Evolutionary conservation across 305 asterid species (phyloP).

Genomic region (Solanum hybrid): DNA sequence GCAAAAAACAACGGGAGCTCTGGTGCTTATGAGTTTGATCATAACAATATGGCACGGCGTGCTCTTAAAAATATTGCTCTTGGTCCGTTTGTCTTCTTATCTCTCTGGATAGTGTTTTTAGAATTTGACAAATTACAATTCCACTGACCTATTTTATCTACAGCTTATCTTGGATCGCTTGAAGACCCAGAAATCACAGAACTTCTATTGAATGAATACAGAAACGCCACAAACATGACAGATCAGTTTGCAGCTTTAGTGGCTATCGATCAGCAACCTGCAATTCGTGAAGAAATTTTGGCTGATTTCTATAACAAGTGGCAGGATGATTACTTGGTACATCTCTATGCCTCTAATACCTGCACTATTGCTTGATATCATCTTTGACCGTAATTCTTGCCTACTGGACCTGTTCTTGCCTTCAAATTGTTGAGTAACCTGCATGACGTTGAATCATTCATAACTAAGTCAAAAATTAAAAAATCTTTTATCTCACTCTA

Average conservation of each 20-base stretch:
- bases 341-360: slow-evolving; percentile 1
- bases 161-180: slow-evolving; percentile 87
- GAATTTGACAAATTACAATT: neutral
- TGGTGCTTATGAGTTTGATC: slow-evolving; percentile 57
- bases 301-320: slow-evolving; percentile 85
- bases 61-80: slow-evolving; percentile 79
- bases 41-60: slow-evolving; percentile 73
- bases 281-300: slow-evolving; percentile 73
- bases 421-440: neutral
- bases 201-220: slow-evolving; percentile 71
- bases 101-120: neutral
- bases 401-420: neutral
- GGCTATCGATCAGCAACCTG: slow-evolving; percentile 83
- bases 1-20: slow-evolving; percentile 60
- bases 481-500: neutral
- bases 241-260: slow-evolving; percentile 81
- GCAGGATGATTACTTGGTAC: slow-evolving; percentile 86
- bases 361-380: neutral
- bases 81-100: slow-evolving; percentile 29
- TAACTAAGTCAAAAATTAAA: neutral
- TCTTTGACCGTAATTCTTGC: neutral
- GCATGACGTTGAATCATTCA: neutral
- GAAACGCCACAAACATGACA: slow-evolving; percentile 75
- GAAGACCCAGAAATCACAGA: slow-evolving; percentile 56
- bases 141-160: slow-evolving; percentile 2